Conservation (phyloP, 192 early-diverging fungal species). For the Gamsiella multidivaricata region DNA sequence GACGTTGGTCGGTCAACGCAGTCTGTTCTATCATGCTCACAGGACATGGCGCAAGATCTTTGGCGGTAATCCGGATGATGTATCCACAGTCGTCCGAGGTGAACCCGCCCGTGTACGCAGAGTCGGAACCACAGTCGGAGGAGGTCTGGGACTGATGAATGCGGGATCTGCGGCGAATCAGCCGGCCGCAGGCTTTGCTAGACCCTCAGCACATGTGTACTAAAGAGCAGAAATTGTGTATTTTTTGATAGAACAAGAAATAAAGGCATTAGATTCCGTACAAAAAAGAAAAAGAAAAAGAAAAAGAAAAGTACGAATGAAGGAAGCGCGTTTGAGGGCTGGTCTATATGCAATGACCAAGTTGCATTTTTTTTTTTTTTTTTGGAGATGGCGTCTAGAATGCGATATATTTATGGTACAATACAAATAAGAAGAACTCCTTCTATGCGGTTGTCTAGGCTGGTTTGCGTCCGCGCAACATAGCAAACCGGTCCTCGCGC, state of each 20-base stretch:
- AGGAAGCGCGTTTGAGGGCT: too few species aligned
- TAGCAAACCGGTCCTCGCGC: conserved; percentile 18
- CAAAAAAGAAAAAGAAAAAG: background rate
- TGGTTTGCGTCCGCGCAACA: conserved; percentile 25
- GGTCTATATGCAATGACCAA: too few species aligned
- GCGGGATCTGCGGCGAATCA: conserved; percentile 5
- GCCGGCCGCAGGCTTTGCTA: conserved; percentile 7
- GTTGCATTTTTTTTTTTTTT: too few species aligned
- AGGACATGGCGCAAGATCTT: conserved; percentile 21
- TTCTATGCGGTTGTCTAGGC: too few species aligned
- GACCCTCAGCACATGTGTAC: conserved; percentile 12
- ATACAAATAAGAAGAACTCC: too few species aligned
- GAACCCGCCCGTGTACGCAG: conserved; percentile 30
- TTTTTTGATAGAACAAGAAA: too few species aligned
- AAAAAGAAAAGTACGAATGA: background rate
- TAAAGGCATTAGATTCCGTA: too few species aligned
- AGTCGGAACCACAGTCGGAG: background rate
- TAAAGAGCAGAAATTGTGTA: too few species aligned
- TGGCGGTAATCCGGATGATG: conserved; percentile 11
- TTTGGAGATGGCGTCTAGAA: too few species aligned
- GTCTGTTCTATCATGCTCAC: conserved; percentile 16
- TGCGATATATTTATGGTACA: conserved; percentile 24
- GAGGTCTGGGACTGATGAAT: conserved; percentile 20
- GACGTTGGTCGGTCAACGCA: conserved; percentile 34
- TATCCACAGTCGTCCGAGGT: conserved; percentile 5